phyloP scores from a whole-genome alignment of 2,329 filamentous ascomycete species.

The Fusarium sp. region DNA sequence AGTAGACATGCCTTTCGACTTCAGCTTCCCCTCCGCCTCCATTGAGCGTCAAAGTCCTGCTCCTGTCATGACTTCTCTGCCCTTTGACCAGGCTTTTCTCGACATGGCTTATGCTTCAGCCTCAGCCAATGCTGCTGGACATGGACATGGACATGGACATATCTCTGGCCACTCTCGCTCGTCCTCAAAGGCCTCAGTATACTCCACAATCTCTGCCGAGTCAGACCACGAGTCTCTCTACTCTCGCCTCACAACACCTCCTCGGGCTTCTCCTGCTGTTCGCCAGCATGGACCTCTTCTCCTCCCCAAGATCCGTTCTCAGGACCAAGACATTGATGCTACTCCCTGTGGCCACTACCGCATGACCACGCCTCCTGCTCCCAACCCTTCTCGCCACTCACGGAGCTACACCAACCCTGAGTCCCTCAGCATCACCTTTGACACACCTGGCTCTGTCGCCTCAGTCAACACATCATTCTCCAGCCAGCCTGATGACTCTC shows the following conservation, averaged over 20 bases:
- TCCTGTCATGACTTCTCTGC: conserved; percentile 54
- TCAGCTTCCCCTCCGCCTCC: conserved; percentile 62
- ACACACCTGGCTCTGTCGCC: conserved; percentile 42
- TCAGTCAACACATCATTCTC: conserved; percentile 58
- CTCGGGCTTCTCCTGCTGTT: conserved; percentile 74
- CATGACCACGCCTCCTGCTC: conserved; percentile 49
- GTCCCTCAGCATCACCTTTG: conserved; percentile 58
- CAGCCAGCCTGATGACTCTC: conserved; percentile 46
- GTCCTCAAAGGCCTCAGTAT: conserved; percentile 74
- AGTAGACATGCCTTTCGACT: conserved; percentile 73
- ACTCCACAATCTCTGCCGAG: conserved; percentile 68
- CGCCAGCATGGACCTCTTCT: conserved; percentile 83
- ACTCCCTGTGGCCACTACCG: conserved; percentile 58
- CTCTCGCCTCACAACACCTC: conserved; percentile 77
- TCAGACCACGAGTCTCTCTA: conserved; percentile 73
- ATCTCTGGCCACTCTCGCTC: conserved; percentile 69
- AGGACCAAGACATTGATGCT: conserved; percentile 81
- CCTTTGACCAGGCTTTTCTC: conserved; percentile 68
- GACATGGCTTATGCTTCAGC: conserved; percentile 61
- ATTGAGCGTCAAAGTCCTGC: conserved; percentile 51
- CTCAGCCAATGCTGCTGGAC: conserved; percentile 40
- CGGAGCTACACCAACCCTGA: conserved; percentile 74
- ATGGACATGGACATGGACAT: conserved; percentile 11
- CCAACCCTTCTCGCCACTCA: conserved; percentile 58
- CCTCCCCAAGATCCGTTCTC: conserved; percentile 86